Percentiles rank a stretch among this genome's conserved stretches.
These are phyloP conservation scores for Ustilago curta DNA, from an alignment of 1,284 basidiomycete species.

Conservation along the genomic window DNA sequence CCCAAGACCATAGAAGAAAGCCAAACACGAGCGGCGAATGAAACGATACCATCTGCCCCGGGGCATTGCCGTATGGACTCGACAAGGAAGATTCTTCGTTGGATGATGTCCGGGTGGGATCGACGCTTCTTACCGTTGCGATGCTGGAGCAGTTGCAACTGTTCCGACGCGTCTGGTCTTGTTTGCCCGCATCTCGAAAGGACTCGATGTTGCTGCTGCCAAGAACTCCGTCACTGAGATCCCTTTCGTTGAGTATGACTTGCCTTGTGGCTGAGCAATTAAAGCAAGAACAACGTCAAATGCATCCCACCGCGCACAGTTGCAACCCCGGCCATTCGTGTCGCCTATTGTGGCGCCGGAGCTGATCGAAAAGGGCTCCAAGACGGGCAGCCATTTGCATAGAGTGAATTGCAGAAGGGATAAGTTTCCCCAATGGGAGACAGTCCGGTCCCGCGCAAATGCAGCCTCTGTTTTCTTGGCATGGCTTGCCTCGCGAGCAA, in stretches of 20 bases:
- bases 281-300: too few species aligned
- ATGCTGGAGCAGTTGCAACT: not conserved
- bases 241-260: not conserved
- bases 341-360: too few species aligned
- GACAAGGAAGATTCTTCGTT: not conserved
- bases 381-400: too few species aligned
- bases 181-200: too few species aligned
- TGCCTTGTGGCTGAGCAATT: too few species aligned
- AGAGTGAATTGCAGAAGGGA: too few species aligned
- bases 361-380: too few species aligned
- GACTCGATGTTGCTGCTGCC: slow-evolving; percentile 1
- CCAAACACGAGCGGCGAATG: not conserved
- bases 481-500: not conserved
- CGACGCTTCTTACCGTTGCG: not conserved
- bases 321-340: too few species aligned
- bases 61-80: not conserved
- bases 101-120: slow-evolving; percentile 1
- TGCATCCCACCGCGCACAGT: too few species aligned
- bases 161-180: not conserved
- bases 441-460: slow-evolving; percentile 3
- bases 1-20: not conserved
- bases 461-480: slow-evolving; percentile 17
- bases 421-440: not conserved
- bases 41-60: not conserved
- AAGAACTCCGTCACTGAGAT: slow-evolving; percentile 9